Conservation (phyloP, 345 rosid genomes). For the Salix koriyanagi region DNA sequence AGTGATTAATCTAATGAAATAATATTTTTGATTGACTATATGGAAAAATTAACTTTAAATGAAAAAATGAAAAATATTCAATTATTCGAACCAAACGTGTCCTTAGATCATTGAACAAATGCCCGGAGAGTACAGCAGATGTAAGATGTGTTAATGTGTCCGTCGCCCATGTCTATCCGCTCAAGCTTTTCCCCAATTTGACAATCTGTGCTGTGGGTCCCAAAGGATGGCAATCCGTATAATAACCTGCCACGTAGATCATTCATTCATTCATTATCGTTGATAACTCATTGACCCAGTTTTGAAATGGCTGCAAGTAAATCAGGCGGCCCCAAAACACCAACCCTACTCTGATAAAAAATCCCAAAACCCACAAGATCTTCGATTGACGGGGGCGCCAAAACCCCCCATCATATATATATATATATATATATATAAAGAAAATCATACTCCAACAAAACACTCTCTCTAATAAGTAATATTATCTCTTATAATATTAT, state of each 20-base stretch:
- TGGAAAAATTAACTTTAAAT: no score
- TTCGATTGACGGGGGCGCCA: slow-evolving; percentile 5
- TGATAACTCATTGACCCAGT: slow-evolving; percentile 10
- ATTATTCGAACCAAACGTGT: no score
- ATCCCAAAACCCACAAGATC: slow-evolving; percentile 1
- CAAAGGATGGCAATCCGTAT: background rate
- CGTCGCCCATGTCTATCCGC: background rate
- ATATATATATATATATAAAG: background rate
- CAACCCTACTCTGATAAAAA: background rate
- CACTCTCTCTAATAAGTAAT: background rate
- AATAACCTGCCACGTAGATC: slow-evolving; percentile 1
- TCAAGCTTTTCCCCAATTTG: background rate
- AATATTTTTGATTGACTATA: no score
- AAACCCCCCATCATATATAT: slow-evolving; percentile 1
- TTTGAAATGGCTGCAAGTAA: background rate
- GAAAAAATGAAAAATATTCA: no score
- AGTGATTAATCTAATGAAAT: no score
- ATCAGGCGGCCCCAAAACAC: slow-evolving; percentile 12
- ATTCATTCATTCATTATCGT: background rate
- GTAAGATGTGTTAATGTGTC: no score
- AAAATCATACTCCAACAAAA: background rate
- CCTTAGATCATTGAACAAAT: no score
- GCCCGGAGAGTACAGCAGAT: no score
- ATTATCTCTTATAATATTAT: background rate
- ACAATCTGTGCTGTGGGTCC: background rate